Evolutionary conservation across 176 grass and related monocot species (phyloP).

Genomic region (Oryza officinalis): DNA sequence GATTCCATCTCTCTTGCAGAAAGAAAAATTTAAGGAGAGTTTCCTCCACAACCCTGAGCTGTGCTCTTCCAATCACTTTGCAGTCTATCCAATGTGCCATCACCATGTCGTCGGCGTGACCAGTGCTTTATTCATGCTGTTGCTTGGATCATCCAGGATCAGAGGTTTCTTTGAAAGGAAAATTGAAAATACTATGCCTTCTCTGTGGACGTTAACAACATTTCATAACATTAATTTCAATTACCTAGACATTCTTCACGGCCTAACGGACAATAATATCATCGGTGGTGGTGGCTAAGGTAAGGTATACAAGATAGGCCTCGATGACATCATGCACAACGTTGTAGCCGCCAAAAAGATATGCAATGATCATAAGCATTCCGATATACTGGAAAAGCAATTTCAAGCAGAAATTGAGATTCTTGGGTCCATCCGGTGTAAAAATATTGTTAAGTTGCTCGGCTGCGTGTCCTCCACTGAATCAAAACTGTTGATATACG

Average conservation of each 20-base stretch:
- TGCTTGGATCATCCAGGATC: neutral
- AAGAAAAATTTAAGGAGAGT: neutral
- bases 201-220: neutral
- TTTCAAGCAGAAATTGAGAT: conserved; percentile 60
- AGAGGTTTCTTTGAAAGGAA: too few relatives aligned
- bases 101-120: neutral
- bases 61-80: conserved; percentile 24
- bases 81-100: neutral
- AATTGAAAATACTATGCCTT: neutral
- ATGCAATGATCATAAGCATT: neutral
- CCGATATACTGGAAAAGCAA: conserved; percentile 41
- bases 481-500: conserved; percentile 57
- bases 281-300: conserved; percentile 38
- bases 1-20: conserved; percentile 28
- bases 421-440: conserved; percentile 51
- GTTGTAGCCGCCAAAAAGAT: conserved; percentile 64
- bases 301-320: conserved; percentile 47
- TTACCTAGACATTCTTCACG: neutral
- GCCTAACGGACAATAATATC: conserved; percentile 18
- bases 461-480: conserved; percentile 44
- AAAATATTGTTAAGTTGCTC: conserved; percentile 59
- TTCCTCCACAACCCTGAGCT: conserved; percentile 41
- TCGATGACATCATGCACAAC: neutral
- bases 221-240: conserved; percentile 24
- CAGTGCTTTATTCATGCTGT: neutral